These are phyloP conservation scores for Penicillium paxilli DNA, from an alignment of 495 filamentous ascomycete genomes.

Conservation along the genomic window DNA sequence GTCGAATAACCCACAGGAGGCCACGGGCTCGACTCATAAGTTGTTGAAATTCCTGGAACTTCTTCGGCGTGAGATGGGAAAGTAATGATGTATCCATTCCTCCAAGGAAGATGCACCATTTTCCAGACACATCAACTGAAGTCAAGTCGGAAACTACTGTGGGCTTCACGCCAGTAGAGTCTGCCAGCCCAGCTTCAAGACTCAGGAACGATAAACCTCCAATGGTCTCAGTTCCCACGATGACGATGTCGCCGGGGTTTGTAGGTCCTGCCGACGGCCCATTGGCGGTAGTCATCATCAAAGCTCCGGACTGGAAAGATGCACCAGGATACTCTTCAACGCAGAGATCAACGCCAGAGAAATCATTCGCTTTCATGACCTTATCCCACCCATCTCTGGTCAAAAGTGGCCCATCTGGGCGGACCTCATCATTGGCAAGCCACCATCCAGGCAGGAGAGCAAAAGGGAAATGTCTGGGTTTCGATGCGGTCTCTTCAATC, in stretches of 20 bases:
- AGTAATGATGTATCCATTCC: slow-evolving; percentile 25
- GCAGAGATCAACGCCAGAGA: slow-evolving; percentile 25
- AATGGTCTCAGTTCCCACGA: slow-evolving; percentile 16
- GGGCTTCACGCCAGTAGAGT: slow-evolving; percentile 12
- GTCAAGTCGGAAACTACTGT: slow-evolving; percentile 3
- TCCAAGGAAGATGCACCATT: slow-evolving; percentile 35
- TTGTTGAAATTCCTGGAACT: slow-evolving; percentile 27
- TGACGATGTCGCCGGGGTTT: slow-evolving; percentile 21
- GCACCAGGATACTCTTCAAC: slow-evolving; percentile 24
- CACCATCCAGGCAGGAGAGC: slow-evolving; percentile 32
- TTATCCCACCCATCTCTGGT: slow-evolving; percentile 20
- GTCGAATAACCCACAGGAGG: slow-evolving; percentile 28
- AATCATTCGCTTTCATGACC: slow-evolving; percentile 24
- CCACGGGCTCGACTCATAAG: slow-evolving; percentile 23
- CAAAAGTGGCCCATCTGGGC: slow-evolving; percentile 22
- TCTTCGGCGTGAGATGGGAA: slow-evolving; percentile 16
- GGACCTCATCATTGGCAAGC: slow-evolving; percentile 23
- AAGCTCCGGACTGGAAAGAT: slow-evolving; percentile 21
- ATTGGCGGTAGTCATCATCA: slow-evolving; percentile 27
- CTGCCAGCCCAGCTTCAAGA: slow-evolving; percentile 11
- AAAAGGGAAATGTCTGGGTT: slow-evolving; percentile 27
- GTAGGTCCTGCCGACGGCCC: slow-evolving; percentile 1
- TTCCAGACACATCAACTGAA: slow-evolving; percentile 19
- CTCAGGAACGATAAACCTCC: slow-evolving; percentile 12
- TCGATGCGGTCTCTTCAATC: slow-evolving; percentile 27